Percentiles rank a stretch among this genome's conserved stretches.
Evolutionary conservation across 768 basidiomycete genomes (phyloP).

Genomic region (Phaeotremella skinneri): DNA sequence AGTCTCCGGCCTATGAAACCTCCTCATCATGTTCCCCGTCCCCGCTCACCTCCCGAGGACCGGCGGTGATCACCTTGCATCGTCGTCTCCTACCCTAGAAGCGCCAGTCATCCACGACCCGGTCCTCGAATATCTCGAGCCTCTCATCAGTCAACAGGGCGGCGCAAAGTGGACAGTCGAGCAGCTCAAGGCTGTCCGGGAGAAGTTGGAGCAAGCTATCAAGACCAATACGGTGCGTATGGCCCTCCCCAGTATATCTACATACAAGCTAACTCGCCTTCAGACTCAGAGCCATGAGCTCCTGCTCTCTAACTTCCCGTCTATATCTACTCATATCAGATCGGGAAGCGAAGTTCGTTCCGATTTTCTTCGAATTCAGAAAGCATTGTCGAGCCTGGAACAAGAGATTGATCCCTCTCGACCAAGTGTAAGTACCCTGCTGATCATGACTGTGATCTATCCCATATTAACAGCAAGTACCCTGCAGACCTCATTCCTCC

Average conservation of each 20-base stretch:
- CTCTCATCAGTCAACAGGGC: conserved; percentile 20
- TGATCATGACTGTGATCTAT: background rate
- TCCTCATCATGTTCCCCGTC: conserved; percentile 36
- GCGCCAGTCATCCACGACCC: conserved; percentile 10
- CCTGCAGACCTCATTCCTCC: conserved; percentile 39
- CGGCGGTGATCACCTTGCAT: conserved; percentile 20
- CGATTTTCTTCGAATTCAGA: conserved; percentile 64
- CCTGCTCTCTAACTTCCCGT: conserved; percentile 23
- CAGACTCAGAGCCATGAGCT: conserved; percentile 29
- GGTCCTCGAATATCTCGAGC: conserved; percentile 30
- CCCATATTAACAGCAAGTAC: background rate
- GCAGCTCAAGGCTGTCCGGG: conserved; percentile 28
- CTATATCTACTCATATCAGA: conserved; percentile 64
- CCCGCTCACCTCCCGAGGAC: conserved; percentile 35
- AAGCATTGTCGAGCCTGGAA: conserved; percentile 65
- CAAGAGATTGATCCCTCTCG: conserved; percentile 41
- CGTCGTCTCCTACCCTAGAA: background rate
- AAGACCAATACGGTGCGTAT: conserved; percentile 64
- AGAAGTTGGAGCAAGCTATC: conserved; percentile 71
- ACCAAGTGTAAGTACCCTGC: conserved; percentile 19
- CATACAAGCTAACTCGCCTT: conserved; percentile 2
- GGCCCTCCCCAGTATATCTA: background rate
- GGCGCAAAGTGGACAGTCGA: conserved; percentile 23
- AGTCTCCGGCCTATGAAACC: background rate
- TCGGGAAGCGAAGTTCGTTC: conserved; percentile 67